Conservation (phyloP, 2,329 filamentous ascomycete species). For the Microdochium nivale region DNA sequence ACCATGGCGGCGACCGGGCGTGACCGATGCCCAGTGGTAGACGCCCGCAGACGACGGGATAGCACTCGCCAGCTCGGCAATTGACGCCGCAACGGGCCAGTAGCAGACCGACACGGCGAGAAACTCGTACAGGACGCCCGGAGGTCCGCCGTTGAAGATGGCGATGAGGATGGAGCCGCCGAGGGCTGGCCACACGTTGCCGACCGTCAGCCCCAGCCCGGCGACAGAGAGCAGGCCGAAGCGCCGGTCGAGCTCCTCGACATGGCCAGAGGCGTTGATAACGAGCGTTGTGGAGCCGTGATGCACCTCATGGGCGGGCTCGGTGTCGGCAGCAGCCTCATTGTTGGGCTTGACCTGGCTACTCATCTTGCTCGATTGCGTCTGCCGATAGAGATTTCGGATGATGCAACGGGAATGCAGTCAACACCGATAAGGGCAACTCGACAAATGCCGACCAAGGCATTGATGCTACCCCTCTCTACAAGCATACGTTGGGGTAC, state of each 20-base stretch:
- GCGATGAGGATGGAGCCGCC: slow-evolving; percentile 37
- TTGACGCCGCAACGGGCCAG: slow-evolving; percentile 47
- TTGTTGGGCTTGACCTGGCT: neutral
- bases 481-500: too few relatives aligned
- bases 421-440: too few relatives aligned
- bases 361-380: neutral
- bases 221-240: slow-evolving; percentile 37
- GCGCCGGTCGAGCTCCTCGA: slow-evolving; percentile 39
- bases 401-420: too few relatives aligned
- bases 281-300: neutral
- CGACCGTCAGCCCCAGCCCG: slow-evolving; percentile 33
- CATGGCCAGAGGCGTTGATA: slow-evolving; percentile 40
- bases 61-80: slow-evolving; percentile 52
- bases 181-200: slow-evolving; percentile 34
- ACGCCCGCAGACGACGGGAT: slow-evolving; percentile 54
- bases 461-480: too few relatives aligned
- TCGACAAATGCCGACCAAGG: too few relatives aligned
- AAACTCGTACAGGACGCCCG: slow-evolving; percentile 56
- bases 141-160: slow-evolving; percentile 52
- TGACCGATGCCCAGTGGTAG: slow-evolving; percentile 54
- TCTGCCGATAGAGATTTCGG: too few relatives aligned
- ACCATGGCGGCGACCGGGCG: slow-evolving; percentile 42
- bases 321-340: neutral
- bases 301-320: neutral
- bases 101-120: slow-evolving; percentile 40